Evolutionary conservation across 2,329 filamentous ascomycete genomes (phyloP).

Genomic region (Apiospora arundinis): DNA sequence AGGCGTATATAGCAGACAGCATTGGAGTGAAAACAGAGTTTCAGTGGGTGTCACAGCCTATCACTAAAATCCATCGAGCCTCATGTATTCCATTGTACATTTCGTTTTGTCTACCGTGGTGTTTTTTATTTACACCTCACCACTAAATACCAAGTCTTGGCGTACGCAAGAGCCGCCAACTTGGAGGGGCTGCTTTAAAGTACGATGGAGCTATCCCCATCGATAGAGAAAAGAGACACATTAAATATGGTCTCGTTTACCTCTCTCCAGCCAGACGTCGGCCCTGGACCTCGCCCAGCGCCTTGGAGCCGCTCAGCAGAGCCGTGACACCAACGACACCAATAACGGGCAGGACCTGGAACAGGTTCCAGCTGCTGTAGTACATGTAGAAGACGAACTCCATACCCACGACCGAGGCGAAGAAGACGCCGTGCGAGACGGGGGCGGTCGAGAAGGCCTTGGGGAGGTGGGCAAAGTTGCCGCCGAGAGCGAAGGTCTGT

Average conservation of each 20-base stretch:
- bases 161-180: background rate
- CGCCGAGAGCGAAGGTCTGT: slow-evolving; percentile 83
- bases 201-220: background rate
- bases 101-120: slow-evolving; percentile 11
- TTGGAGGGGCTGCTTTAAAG: background rate
- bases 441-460: slow-evolving; percentile 80
- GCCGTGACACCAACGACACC: slow-evolving; percentile 71
- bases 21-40: background rate
- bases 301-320: slow-evolving; percentile 87
- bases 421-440: slow-evolving; percentile 82
- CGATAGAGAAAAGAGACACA: background rate
- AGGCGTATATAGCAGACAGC: background rate
- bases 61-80: background rate
- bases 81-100: slow-evolving; percentile 5
- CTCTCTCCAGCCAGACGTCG: slow-evolving; percentile 77
- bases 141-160: background rate
- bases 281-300: slow-evolving; percentile 90
- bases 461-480: slow-evolving; percentile 78
- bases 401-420: slow-evolving; percentile 84
- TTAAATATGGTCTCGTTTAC: slow-evolving; percentile 26
- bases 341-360: slow-evolving; percentile 82
- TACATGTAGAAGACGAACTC: slow-evolving; percentile 95
- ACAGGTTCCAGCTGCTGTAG: slow-evolving; percentile 90
- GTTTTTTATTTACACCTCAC: background rate
- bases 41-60: background rate